Evolutionary conservation across 768 basidiomycete genomes (phyloP).

Genomic region (Boletus subparvulus): DNA sequence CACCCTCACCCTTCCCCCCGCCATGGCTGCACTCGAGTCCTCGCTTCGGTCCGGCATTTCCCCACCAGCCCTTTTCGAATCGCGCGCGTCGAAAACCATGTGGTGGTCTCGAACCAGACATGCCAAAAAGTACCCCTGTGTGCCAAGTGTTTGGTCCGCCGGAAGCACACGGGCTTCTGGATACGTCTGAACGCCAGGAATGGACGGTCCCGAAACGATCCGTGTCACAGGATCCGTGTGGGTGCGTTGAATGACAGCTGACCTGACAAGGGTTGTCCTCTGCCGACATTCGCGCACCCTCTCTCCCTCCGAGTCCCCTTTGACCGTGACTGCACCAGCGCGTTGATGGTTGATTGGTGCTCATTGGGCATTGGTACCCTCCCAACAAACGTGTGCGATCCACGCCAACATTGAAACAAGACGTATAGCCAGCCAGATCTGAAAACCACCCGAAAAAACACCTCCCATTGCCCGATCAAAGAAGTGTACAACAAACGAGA

Average conservation of each 20-base stretch:
- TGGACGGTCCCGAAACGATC: neutral
- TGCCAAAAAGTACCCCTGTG: neutral
- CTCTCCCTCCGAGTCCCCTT: neutral
- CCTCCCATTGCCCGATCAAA: constrained; percentile 2
- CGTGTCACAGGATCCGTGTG: neutral
- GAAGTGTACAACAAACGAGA: constrained; percentile 1
- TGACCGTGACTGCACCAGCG: neutral
- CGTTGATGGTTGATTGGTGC: neutral
- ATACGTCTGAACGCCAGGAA: neutral
- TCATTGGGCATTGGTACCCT: neutral
- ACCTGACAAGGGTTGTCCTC: neutral
- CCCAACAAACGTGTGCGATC: neutral
- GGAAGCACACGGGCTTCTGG: neutral
- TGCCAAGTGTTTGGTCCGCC: neutral
- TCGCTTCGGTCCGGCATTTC: no score
- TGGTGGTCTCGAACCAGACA: neutral
- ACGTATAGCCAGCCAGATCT: neutral
- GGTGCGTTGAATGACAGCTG: neutral
- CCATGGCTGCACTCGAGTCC: no score
- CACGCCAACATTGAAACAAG: neutral
- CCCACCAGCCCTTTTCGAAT: neutral
- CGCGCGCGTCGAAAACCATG: neutral
- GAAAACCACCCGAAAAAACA: neutral
- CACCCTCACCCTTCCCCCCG: no score
- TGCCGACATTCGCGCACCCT: neutral